Evolutionary conservation across 345 rosid genomes (phyloP).

Genomic region (Eucalyptus victrix): DNA sequence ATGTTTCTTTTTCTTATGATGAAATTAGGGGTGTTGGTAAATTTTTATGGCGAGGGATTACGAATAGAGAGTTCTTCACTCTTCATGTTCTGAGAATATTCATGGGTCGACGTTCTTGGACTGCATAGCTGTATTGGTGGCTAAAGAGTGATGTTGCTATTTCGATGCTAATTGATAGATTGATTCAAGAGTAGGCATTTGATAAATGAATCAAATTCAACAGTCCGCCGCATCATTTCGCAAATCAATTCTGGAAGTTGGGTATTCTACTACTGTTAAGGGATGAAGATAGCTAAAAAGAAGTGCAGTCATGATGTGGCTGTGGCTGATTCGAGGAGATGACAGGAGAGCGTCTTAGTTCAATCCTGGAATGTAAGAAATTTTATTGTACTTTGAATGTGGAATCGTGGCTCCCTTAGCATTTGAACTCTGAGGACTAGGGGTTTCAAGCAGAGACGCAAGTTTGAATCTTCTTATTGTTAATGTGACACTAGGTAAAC

Average conservation of each 20-base stretch:
- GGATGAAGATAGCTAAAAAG: background rate
- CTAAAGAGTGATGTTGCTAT: background rate
- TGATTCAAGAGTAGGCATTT: background rate
- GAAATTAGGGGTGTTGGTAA: background rate
- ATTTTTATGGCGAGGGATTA: background rate
- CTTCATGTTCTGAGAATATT: background rate
- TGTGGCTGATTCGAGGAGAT: background rate
- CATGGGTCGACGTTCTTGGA: background rate
- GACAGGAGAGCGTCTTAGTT: background rate
- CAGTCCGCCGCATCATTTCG: background rate
- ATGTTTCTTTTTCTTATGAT: background rate
- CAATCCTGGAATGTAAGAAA: background rate
- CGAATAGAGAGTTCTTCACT: background rate
- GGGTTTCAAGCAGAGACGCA: background rate
- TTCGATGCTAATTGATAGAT: background rate
- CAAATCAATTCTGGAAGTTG: background rate
- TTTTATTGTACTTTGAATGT: background rate
- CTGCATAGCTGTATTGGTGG: background rate
- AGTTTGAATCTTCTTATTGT: background rate
- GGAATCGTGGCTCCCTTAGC: background rate
- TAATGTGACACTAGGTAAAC: background rate
- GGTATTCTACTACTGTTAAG: background rate
- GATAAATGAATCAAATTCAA: background rate
- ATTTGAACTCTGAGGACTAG: background rate
- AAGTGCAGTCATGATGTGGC: background rate